phyloP scores from a whole-genome alignment of 73 alveolate species.

The Paramecium sonneborni region DNA sequence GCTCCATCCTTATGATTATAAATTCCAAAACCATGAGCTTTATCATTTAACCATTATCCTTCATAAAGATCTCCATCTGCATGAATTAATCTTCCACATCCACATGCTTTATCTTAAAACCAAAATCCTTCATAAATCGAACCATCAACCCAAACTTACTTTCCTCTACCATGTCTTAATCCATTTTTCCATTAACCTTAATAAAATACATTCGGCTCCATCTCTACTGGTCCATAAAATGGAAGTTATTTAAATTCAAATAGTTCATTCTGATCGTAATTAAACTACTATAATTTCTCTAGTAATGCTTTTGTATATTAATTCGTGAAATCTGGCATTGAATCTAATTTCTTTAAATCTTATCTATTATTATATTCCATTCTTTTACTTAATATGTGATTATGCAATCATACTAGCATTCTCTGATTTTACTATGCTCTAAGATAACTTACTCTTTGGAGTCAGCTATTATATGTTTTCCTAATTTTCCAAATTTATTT shows the following conservation, averaged over 20 bases:
- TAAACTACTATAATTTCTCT: neutral
- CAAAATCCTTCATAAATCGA: constrained; percentile 77
- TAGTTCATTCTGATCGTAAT: constrained; percentile 8
- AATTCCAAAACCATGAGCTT: constrained; percentile 78
- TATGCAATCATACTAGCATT: no score
- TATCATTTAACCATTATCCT: constrained; percentile 67
- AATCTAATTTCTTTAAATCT: constrained; percentile 39
- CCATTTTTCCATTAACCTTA: constrained; percentile 62
- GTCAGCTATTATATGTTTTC: neutral
- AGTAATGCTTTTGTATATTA: constrained; percentile 7
- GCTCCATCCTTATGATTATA: constrained; percentile 72
- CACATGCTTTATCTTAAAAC: constrained; percentile 69
- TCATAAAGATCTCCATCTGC: constrained; percentile 68
- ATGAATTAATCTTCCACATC: constrained; percentile 71
- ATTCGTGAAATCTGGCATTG: constrained; percentile 54
- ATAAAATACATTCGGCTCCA: constrained; percentile 61
- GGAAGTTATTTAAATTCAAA: constrained; percentile 49
- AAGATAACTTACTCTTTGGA: neutral
- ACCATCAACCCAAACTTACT: constrained; percentile 75
- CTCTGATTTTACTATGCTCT: neutral
- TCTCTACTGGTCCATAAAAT: constrained; percentile 58
- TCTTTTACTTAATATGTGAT: neutral
- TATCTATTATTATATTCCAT: neutral
- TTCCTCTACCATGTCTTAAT: constrained; percentile 77
- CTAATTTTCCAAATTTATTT: neutral